Base-by-base conservation (phyloP, 352 stramenopile genomes). In the Thalassiosira mediterranea region DNA sequence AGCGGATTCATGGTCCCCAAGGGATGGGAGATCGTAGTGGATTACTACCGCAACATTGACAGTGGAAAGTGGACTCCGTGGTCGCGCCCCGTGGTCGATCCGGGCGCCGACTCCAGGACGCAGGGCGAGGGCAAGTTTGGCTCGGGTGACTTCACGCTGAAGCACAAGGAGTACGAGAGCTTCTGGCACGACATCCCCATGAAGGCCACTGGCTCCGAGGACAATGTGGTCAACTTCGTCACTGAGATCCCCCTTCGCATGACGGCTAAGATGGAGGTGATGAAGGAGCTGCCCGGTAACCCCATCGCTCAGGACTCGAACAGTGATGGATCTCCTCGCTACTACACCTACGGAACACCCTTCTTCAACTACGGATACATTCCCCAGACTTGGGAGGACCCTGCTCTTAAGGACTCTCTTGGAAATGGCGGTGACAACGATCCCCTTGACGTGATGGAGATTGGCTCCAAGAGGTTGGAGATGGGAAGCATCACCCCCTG, bases 221-320 rank as follows among this genome's bases (percentile, higher is more conserved):
- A 84, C 15, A 77, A 75, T 40, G 66, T 65, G 5, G 91, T 87
- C 88, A 94, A 94, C 48, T 96, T 98, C 52, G 92, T 99, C 21
- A 97, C 97, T n/a, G 97, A 99, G 88, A 99, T 99, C 60, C 96
- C 97, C 3, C 98, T 98, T 85, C 95, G 95, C 65, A 94, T 96
- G 52, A 97, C 95, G 17, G 95, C 97, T 52, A 99, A 99, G 89
- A 99, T 99, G 96, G 97, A 99, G 82, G 94, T 99, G 29, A 96
- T 96, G 84, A 99, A 98, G 87, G 90, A 94, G 25, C 57, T 94
- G 13, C 73, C 76, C 11, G 92, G 95, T 84, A 99, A 99, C 83
- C 94, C 95, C 3, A 99, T 99, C 84, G 97, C 95, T 86, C 97
- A 99, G 83, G 97, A 99, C 88, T 95, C 88, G 54, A 99, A 98